phyloP scores from a whole-genome alignment of 208 protist genomes.

The Leptomonas pyrrhocoris region DNA sequence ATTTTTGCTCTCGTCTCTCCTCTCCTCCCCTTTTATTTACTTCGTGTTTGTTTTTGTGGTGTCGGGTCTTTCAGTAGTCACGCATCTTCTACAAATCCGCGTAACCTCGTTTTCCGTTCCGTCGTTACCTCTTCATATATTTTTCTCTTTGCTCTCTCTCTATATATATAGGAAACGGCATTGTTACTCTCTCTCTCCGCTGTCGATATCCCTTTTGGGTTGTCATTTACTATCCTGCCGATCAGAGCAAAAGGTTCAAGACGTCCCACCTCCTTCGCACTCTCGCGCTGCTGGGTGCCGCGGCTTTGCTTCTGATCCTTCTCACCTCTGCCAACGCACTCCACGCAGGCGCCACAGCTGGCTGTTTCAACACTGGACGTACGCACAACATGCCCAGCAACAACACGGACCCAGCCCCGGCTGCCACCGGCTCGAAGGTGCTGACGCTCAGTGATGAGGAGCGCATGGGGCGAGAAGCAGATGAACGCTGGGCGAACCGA shows the following conservation, averaged over 20 bases:
- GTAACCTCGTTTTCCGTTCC: too few relatives aligned
- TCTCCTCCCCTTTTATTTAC: too few relatives aligned
- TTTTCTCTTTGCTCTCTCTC: conserved; percentile 13
- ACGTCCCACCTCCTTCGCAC: not conserved
- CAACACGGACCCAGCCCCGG: not conserved
- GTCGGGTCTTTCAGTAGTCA: too few relatives aligned
- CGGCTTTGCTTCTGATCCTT: not conserved
- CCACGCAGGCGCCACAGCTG: not conserved
- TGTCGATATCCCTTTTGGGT: conserved; percentile 5
- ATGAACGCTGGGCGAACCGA: conserved; percentile 26
- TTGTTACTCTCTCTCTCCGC: not conserved
- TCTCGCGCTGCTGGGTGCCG: conserved; percentile 1
- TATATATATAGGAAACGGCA: not conserved
- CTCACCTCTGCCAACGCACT: not conserved
- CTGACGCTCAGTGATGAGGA: conserved; percentile 2
- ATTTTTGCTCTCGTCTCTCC: conserved; percentile 1
- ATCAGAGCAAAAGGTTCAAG: not conserved
- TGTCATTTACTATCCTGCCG: not conserved
- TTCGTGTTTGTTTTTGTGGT: not conserved
- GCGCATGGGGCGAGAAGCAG: conserved; percentile 12
- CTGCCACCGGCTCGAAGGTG: too few relatives aligned
- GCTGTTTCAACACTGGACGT: not conserved
- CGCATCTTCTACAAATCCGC: too few relatives aligned
- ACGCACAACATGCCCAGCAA: not conserved
- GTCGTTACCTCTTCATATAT: too few relatives aligned